Base-by-base conservation (phyloP, 2,329 filamentous ascomycete genomes). In the Fusarium longipes region DNA sequence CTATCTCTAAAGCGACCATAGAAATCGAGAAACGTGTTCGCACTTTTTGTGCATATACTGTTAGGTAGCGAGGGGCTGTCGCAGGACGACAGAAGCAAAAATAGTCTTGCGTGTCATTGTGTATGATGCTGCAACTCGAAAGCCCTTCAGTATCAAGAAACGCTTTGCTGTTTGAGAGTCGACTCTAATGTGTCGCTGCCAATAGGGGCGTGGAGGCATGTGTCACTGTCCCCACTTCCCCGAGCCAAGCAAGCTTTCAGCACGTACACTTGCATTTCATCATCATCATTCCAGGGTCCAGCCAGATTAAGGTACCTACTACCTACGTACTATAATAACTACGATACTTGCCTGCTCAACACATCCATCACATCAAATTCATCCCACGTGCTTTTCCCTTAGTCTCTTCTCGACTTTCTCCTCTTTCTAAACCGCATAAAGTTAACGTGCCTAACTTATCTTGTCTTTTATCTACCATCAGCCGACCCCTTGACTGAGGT, bases 231-330 rank as follows among this genome's bases (percentile, higher is more conserved):
- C 32, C 65, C 65, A 65, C 64, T 56, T 59, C 50, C 61, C 65
- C 64, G 45, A 67, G 50, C 50, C 42, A 63, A 58, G 60, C 60
- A 68, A 67, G 65, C 64, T 68, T 67, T 65, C 63, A 67, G 63
- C 57, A 45, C 54, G 17, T 53, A 42, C 44, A 61, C 50, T 52
- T 24, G 52, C 39, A 63, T 67, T 68, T 66, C 55, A 68, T 68
- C 65, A 68, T 68, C 65, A 68, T 68, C 51, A 55, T 43, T 51
- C 65, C 45, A 61, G 58, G 65, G 64, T 61, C 60, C 33, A 45
- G 49, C 58, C 45, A 66, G 50, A 56, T 15, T 30, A 14, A 44
- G 55, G 32, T 35, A 18, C 40, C 24, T 14, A 22, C 40, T 18
- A 20, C 18, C n/a, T n/a, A n/a, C n/a, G n/a, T n/a, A n/a, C n/a